phyloP scores from a whole-genome alignment of 352 stramenopile species.

The Phytophthora chlamydospora region DNA sequence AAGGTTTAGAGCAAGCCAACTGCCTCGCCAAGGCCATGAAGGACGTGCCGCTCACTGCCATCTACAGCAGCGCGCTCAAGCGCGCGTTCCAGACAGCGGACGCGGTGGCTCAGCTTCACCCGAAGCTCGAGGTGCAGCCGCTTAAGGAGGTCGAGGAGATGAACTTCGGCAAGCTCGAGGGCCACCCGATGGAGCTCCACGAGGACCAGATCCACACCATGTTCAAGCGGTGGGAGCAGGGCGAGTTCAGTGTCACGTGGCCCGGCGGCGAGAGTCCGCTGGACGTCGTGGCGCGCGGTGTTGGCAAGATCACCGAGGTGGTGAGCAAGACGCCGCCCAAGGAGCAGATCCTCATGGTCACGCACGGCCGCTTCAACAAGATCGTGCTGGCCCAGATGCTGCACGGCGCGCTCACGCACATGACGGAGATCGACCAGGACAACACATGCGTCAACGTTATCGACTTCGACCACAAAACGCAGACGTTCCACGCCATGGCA shows the following conservation, averaged over 20 bases:
- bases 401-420: constrained; percentile 57
- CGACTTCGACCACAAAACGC: constrained; percentile 70
- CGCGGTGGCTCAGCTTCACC: constrained; percentile 58
- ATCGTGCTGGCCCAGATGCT: constrained; percentile 77
- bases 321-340: constrained; percentile 39
- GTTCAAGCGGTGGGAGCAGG: constrained; percentile 64
- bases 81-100: constrained; percentile 61
- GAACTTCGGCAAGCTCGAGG: constrained; percentile 83
- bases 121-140: constrained; percentile 58
- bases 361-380: constrained; percentile 88
- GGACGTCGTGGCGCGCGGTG: constrained; percentile 72
- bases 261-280: constrained; percentile 70
- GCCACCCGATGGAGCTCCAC: constrained; percentile 56
- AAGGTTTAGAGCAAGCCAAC: constrained; percentile 60
- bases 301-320: constrained; percentile 65
- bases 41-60: constrained; percentile 64
- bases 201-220: constrained; percentile 65
- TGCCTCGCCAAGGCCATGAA: constrained; percentile 68
- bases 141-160: constrained; percentile 83
- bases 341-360: constrained; percentile 79
- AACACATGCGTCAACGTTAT: constrained; percentile 89
- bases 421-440: constrained; percentile 77
- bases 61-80: constrained; percentile 72
- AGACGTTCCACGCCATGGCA: constrained; percentile 60
- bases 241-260: constrained; percentile 59